phyloP scores from a whole-genome alignment of 2,329 filamentous ascomycete genomes.

The Tolypocladium paradoxum region DNA sequence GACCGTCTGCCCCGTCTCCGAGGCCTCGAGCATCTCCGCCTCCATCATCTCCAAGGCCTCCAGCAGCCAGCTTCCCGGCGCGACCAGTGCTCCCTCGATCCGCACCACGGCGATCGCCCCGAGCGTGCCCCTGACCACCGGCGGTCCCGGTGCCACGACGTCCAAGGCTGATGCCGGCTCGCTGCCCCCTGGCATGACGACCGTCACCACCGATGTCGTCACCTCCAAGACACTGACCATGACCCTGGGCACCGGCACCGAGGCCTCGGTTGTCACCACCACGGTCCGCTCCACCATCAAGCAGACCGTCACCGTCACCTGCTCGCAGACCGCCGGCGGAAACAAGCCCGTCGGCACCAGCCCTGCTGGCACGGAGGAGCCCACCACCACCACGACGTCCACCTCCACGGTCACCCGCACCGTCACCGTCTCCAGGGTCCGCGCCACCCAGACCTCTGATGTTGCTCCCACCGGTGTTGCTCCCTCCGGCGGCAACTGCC shows the following conservation, averaged over 20 bases:
- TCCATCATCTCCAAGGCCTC: conserved; percentile 24
- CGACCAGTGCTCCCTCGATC: conserved; percentile 16
- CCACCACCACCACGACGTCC: conserved; percentile 26
- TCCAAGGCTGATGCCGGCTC: conserved; percentile 6
- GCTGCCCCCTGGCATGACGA: conserved; percentile 8
- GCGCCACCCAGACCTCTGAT: background rate
- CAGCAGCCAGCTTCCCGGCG: conserved; percentile 25
- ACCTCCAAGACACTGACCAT: conserved; percentile 23
- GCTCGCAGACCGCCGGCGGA: conserved; percentile 9
- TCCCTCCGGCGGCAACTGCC: conserved; percentile 7
- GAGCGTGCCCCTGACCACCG: conserved; percentile 18
- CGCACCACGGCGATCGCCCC: conserved; percentile 1
- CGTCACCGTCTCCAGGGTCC: conserved; percentile 16
- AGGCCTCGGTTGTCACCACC: conserved; percentile 26
- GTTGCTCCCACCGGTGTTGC: conserved; percentile 2
- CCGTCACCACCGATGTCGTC: conserved; percentile 17
- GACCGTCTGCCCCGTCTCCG: conserved; percentile 34
- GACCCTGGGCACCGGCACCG: conserved; percentile 21
- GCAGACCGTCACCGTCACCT: conserved; percentile 23
- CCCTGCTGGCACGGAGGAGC: conserved; percentile 9
- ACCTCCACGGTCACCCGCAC: conserved; percentile 25
- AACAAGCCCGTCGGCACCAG: background rate
- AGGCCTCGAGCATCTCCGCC: conserved; percentile 28
- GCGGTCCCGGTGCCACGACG: conserved; percentile 19
- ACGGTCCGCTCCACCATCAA: conserved; percentile 31